Evolutionary conservation across 2,329 filamentous ascomycete species (phyloP), one percentile per base, ranked within the genome.

Genomic region (Ilyonectria sp.): DNA sequence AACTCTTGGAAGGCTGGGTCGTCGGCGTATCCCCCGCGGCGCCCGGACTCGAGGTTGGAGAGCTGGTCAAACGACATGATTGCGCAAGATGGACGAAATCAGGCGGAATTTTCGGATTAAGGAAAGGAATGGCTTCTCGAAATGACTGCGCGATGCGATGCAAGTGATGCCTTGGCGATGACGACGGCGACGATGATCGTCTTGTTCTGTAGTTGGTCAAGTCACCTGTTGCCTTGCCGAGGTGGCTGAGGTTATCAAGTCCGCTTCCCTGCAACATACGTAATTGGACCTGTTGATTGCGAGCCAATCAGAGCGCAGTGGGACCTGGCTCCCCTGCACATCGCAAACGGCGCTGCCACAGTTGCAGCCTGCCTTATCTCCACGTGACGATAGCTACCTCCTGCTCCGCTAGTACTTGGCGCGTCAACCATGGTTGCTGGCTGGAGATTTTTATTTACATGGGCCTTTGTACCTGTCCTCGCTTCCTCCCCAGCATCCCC

Each of bases 21-120:
- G 83, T 99, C 96, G 78, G 89, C 87, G 83, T 97, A 99, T 78
- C 93, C 92, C 79, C 92, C 90, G 68, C 90, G 86, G 71, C 90
- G 89, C 69, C 93, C 86, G 73, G 95, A 91, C 85, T 98, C 95
- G 73, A 98, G 87, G 69, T 90, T 92, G 63, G 93, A 93, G 70
- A 96, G 88, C 75, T 94, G 93, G 80, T 97, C 93, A 83, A 96
- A 98, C 19, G 95, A 97, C 95, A 98, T 98, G 69, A 19, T 63
- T 50, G 61, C 35, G 33, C 37, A n/a, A 7, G 19, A 40, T 65
- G 59, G 44, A 31, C 37, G 60, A 9, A 44, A 33, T 15, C 19
- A 3, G 53, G 31, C 15, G 40, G 43, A 60, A 60, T 60, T 63
- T 35, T 37, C 54, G 23, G 15, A 53, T 37, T n/a, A 56, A 53